phyloP scores from a whole-genome alignment of 257 asterid species.

The Ophiorrhiza pumila region DNA sequence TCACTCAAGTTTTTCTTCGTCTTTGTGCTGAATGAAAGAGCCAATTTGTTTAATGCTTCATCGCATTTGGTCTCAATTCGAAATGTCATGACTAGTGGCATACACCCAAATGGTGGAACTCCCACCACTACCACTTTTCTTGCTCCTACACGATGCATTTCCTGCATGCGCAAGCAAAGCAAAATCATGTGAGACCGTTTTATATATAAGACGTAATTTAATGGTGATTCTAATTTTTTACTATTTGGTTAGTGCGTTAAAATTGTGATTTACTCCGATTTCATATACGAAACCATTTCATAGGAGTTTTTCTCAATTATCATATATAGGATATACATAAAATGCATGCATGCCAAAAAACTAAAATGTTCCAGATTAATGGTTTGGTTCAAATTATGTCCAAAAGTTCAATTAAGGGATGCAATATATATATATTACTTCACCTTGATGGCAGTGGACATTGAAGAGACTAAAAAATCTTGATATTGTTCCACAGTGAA shows the following conservation, averaged over 20 bases:
- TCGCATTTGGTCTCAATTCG: conserved; percentile 35
- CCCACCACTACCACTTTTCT: conserved; percentile 45
- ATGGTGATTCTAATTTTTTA: too few species aligned
- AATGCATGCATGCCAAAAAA: too few species aligned
- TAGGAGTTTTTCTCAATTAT: too few species aligned
- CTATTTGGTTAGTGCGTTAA: too few species aligned
- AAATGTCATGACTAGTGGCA: conserved; percentile 36
- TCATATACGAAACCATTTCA: too few species aligned
- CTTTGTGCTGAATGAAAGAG: conserved; percentile 37
- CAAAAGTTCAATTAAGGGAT: too few species aligned
- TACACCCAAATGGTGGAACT: conserved; percentile 47
- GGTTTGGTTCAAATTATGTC: too few species aligned
- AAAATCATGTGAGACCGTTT: background rate
- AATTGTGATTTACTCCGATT: too few species aligned
- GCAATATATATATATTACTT: too few species aligned
- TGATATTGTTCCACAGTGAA: conserved; percentile 36
- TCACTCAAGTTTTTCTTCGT: conserved; percentile 22
- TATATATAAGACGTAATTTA: too few species aligned
- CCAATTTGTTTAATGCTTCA: conserved; percentile 33
- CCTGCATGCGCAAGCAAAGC: conserved; percentile 17
- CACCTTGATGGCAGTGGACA: conserved; percentile 45
- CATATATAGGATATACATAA: too few species aligned
- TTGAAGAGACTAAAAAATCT: conserved; percentile 36
- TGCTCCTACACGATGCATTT: conserved; percentile 39
- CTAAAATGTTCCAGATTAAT: too few species aligned